Base-by-base conservation (phyloP, 306 rosid genomes). In the Argentina anserina region DNA sequence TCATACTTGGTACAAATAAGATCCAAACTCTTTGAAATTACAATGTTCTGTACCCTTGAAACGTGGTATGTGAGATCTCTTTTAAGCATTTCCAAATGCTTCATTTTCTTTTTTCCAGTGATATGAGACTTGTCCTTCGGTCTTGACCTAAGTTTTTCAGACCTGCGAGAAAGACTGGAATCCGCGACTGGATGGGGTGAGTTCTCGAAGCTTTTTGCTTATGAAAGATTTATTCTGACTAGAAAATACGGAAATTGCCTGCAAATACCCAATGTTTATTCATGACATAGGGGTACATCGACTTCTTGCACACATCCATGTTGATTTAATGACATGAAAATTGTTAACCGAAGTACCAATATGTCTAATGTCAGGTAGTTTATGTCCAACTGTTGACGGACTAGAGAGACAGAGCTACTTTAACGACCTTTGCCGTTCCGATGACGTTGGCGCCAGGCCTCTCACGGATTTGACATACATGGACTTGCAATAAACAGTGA, bases 401-500 rank as follows among this genome's bases (percentile, higher is more conserved):
- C 28, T 7, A 29, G n/a, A 43, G 26, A 18, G 72, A 45, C 11
- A 5, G 25, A 3, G 8, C 43, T 62, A 62, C 67, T 62, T n/a
- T n/a, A n/a, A 49, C 12, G 61, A 31, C 3, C 46, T 20, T 49
- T 14, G 21, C 29, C 28, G 26, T 34, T 8, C 15, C 1, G 25
- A 25, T 21, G 29, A 28, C 0, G 74, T 21, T 7, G 42, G 64
- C 3, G 36, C 25, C 15, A 40, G 36, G 25, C 49, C 15, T 21
- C 49, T 63, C 21, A 74, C 78, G 6, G 69, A 63, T 28, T 49
- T 74, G 37, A 63, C 34, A 6, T 65, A 73, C 71, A 49, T 55
- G 9, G 78, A 66, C 73, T 75, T 73, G 49, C 73, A 79, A 31
- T 67, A 67, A 6, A 26, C 69, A 31, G 17, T 62, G 67, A 71